phyloP scores from a whole-genome alignment of 23 red algal species.

The Gracilaria gracilis region DNA sequence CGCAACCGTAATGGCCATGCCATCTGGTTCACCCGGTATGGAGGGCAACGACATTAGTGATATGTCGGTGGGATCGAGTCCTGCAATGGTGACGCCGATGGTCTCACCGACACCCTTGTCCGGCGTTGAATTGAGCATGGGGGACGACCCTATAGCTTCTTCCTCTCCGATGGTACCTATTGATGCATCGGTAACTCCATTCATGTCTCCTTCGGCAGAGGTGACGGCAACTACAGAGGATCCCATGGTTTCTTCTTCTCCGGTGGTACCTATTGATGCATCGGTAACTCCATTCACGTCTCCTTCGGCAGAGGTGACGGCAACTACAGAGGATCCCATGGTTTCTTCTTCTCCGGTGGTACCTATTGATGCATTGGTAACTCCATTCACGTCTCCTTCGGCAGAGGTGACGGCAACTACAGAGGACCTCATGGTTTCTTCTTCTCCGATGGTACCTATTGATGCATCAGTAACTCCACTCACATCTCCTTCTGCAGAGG shows the following conservation, averaged over 20 bases:
- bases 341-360: not conserved
- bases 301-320: no score
- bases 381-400: not conserved
- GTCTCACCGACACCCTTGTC: not conserved
- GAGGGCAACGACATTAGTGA: not conserved
- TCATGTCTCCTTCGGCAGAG: not conserved
- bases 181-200: not conserved
- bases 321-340: not conserved
- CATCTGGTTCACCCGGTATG: not conserved
- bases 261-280: not conserved
- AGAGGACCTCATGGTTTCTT: not conserved
- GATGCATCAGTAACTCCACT: not conserved
- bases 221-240: no score
- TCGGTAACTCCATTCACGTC: not conserved
- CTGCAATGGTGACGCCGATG: slow-evolving; percentile 6
- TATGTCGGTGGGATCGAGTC: not conserved
- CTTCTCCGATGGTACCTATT: not conserved
- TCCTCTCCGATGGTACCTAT: not conserved
- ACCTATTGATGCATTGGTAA: not conserved
- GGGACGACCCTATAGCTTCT: not conserved
- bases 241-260: not conserved
- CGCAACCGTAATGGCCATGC: not conserved
- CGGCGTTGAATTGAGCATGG: not conserved
- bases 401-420: no score
- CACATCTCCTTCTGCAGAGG: not conserved